Conservation (phyloP, 495 filamentous ascomycete genomes). For the Usnea hakonensis region DNA sequence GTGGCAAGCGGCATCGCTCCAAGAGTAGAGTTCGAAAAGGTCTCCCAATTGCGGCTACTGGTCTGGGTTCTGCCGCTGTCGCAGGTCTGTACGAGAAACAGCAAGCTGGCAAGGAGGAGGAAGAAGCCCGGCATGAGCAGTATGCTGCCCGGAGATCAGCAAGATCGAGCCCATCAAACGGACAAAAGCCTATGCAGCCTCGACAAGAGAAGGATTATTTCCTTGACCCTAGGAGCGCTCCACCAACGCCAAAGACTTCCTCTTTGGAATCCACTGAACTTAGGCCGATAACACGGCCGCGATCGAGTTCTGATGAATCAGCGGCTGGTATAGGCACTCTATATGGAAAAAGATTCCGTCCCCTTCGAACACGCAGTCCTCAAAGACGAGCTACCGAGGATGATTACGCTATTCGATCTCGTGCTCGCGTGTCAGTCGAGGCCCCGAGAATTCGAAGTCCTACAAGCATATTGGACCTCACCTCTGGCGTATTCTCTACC, state of each 20-base stretch:
- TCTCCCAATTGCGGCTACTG: slow-evolving; percentile 64
- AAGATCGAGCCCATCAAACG: too few relatives aligned
- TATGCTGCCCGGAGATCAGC: slow-evolving; percentile 22
- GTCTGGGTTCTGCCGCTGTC: slow-evolving; percentile 68
- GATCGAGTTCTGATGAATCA: too few relatives aligned
- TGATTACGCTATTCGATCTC: slow-evolving; percentile 20
- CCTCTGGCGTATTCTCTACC: slow-evolving; percentile 15
- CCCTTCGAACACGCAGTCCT: slow-evolving; percentile 15
- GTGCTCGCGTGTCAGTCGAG: slow-evolving; percentile 19
- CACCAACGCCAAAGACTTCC: too few relatives aligned
- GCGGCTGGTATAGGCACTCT: too few relatives aligned
- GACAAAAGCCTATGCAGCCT: too few relatives aligned
- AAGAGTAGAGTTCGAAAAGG: slow-evolving; percentile 54
- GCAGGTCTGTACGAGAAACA: slow-evolving; percentile 75
- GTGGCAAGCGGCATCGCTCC: slow-evolving; percentile 40
- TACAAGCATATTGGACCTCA: too few relatives aligned
- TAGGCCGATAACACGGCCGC: too few relatives aligned
- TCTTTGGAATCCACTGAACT: too few relatives aligned
- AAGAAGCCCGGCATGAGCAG: slow-evolving; percentile 31
- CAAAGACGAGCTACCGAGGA: slow-evolving; percentile 19
- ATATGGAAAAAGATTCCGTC: slow-evolving; percentile 13
- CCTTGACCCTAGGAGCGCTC: too few relatives aligned
- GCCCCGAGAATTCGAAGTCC: slow-evolving; percentile 17
- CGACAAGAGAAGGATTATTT: too few relatives aligned
- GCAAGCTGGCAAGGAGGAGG: slow-evolving; percentile 60